Base-by-base conservation (phyloP, 169 alveolate species). In the Plasmodium coatneyi region DNA sequence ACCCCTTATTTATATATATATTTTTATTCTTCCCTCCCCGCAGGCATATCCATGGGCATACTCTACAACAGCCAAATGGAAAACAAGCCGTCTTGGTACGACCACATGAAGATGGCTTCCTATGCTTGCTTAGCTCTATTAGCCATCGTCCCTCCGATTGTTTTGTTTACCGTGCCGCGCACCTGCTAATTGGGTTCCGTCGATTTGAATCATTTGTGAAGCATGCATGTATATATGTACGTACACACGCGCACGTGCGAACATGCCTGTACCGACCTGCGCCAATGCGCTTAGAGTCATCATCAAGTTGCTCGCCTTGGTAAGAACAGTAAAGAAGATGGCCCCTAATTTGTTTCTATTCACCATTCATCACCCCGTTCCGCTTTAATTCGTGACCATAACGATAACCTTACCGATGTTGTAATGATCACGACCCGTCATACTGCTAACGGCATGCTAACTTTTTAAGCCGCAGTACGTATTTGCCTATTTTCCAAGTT, bases 1-100 rank as follows among this genome's bases (percentile, higher is more conserved):
- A 14, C 14, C 14, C n/a, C 19, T 22, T 9, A 5, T 25, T 7
- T 6, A 16, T n/a, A 32, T 32, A 32, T 32, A 32, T 60, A n/a
- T 87, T 19, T 25, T 34, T 34, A 52, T 56, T 5, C n/a, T 39
- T 39, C 79, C 16, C 14, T 1, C 14, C 80, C 19, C 66, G 56
- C 96, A 92, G 98, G 98, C 6, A 56, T 95, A 60, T 93, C 96
- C 52, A 54, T 96, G 56, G 97, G 97, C 32, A 46, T 96, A 41
- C 71, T 96, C 54, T 96, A 90, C 60, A 96, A 96, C 93, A 74
- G 60, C 56, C 92, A 94, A 46, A 92, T 96, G 95, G 94, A 80
- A 70, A 94, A 94, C 32, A 96, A 96, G 66, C 97, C 98, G 12
- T 56, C 79, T 46, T 96, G 98, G 98, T 96, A 95, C 16, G 71